Base-by-base conservation (phyloP, 495 filamentous ascomycete genomes). In the Aspergillus panamensis region DNA sequence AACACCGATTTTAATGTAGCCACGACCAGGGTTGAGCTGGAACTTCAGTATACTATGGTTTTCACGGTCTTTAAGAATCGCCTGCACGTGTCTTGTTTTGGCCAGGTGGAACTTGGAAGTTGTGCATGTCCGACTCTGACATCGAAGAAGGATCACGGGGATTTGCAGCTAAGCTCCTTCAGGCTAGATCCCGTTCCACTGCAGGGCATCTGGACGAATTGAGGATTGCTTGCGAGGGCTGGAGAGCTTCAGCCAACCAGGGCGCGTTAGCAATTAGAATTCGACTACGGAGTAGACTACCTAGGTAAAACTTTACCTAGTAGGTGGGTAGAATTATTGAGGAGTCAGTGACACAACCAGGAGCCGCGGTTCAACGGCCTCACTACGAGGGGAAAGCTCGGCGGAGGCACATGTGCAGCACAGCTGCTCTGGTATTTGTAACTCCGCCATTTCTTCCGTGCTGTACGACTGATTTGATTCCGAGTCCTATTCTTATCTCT, bases 181-280 rank as follows among this genome's bases (percentile, higher is more conserved):
- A 6, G 19, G 42, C 19, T 45, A 45, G 42, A 20, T 16, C 16
- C 42, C 42, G 42, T 19, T 14, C 10, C 10, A 12, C 35, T 3
- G 17, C 6, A 21, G n/a, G 3, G 42, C 42, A 1, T 45, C 20
- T 20, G 17, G 17, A 57, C 54, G 42, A 48, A 49, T 30, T 44
- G 12, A 51, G 56, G 39, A 58, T 42, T 51, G 56, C 56, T 58
- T 58, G 56, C 56, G 56, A 58, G 56, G 25, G 33, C 55, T 31
- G 19, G 8, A 10, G 7, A 44, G n/a, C 17, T 47, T 33, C 30
- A 40, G 54, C 53, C 53, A 55, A 55, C 32, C n/a, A 17, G 17
- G 2, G 51, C 2, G 25, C 13, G 3, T 42, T 43, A 17, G 33
- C 43, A 35, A 25, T 19, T n/a, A n/a, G n/a, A n/a, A n/a, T n/a